Evolutionary conservation across 306 rosid genomes (phyloP).

Genomic region (Dryas alaskensis): DNA sequence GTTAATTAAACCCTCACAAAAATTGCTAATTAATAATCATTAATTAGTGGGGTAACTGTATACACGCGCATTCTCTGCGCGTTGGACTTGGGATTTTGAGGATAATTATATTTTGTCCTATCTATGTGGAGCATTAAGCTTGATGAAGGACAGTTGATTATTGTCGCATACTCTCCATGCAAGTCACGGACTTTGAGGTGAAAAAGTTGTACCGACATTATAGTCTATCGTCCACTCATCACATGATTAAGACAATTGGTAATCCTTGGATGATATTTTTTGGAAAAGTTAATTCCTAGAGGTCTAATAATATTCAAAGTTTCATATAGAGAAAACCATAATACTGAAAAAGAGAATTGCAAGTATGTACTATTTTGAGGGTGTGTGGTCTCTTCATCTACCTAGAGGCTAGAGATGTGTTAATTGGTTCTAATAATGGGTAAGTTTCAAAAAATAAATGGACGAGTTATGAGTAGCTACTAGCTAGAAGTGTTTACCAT

Average conservation of each 20-base stretch:
- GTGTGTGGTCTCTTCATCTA: background rate
- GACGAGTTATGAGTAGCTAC: background rate
- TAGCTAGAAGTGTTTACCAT: background rate
- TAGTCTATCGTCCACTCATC: conserved; percentile 15
- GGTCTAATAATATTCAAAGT: no score
- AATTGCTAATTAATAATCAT: background rate
- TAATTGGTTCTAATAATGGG: no score
- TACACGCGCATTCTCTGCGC: no score
- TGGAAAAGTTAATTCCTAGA: no score
- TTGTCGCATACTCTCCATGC: background rate
- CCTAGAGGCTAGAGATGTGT: background rate
- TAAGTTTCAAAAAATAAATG: background rate
- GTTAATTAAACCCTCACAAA: background rate
- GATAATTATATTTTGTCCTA: background rate
- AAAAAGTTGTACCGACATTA: background rate
- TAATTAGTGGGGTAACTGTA: no score
- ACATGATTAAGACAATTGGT: background rate
- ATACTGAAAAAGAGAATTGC: no score
- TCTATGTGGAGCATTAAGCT: background rate
- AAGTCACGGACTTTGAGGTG: conserved; percentile 27
- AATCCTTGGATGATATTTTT: no score
- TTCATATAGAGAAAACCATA: no score
- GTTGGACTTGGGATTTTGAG: background rate
- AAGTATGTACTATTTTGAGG: no score
- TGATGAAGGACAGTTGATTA: background rate